phyloP scores from a whole-genome alignment of 108 stramenopile species.

The Skeletonema marinoi region DNA sequence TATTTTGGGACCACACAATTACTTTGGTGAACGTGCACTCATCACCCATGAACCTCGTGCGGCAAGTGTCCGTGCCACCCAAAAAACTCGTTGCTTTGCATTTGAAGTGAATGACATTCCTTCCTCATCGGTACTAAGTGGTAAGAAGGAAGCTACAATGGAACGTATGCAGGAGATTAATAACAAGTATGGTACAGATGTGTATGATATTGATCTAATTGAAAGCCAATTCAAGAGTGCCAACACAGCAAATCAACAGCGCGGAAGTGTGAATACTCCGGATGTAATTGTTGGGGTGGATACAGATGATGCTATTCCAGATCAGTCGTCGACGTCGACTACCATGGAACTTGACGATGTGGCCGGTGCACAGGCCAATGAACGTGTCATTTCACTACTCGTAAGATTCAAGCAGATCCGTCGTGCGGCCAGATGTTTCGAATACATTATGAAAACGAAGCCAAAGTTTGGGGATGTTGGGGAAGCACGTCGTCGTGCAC shows the following conservation, averaged over 20 bases:
- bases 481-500: slow-evolving; percentile 53
- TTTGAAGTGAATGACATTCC: slow-evolving; percentile 82
- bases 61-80: slow-evolving; percentile 79
- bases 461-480: slow-evolving; percentile 73
- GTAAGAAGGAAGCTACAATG: slow-evolving; percentile 50
- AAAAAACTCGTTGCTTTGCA: slow-evolving; percentile 65
- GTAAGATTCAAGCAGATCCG: slow-evolving; percentile 77
- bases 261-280: slow-evolving; percentile 58
- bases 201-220: slow-evolving; percentile 51
- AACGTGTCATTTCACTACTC: slow-evolving; percentile 44
- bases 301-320: slow-evolving; percentile 48
- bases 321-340: background rate
- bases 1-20: slow-evolving; percentile 69
- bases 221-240: slow-evolving; percentile 52
- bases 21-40: slow-evolving; percentile 90
- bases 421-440: slow-evolving; percentile 72
- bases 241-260: slow-evolving; percentile 55
- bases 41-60: slow-evolving; percentile 91
- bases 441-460: slow-evolving; percentile 71
- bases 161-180: slow-evolving; percentile 57
- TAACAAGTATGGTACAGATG: slow-evolving; percentile 75
- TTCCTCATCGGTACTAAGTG: slow-evolving; percentile 64
- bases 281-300: slow-evolving; percentile 67
- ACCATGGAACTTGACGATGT: background rate
- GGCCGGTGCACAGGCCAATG: slow-evolving; percentile 14